Evolutionary conservation across 805 yeast genomes (phyloP).

Genomic region (Soucietia sequanensis): DNA sequence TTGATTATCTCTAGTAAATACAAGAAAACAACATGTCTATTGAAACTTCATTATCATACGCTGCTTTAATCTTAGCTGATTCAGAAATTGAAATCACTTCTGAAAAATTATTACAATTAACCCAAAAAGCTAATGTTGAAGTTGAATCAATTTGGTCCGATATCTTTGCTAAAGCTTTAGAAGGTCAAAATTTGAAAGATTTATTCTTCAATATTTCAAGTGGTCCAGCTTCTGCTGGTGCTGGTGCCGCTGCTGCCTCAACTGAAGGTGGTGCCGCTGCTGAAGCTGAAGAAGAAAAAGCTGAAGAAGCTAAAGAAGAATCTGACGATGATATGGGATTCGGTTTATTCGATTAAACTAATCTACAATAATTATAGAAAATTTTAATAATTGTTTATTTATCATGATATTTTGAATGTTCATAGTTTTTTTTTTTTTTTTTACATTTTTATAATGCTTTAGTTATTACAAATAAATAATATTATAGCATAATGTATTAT

Average conservation of each 20-base stretch:
- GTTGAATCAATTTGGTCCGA: conserved; percentile 48
- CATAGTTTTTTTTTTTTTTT: too few species aligned
- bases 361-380: too few species aligned
- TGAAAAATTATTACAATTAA: conserved; percentile 44
- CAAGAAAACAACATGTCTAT: conserved; percentile 40
- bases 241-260: conserved; percentile 35
- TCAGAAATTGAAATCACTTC: conserved; percentile 45
- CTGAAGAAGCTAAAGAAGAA: conserved; percentile 34
- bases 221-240: conserved; percentile 45
- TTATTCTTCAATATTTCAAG: conserved; percentile 49
- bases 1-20: conserved; percentile 47
- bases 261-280: conserved; percentile 34
- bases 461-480: too few species aligned
- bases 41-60: conserved; percentile 50
- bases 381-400: too few species aligned
- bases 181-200: conserved; percentile 47
- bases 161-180: conserved; percentile 47
- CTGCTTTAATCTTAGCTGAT: conserved; percentile 51
- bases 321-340: conserved; percentile 43
- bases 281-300: conserved; percentile 24
- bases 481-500: too few species aligned
- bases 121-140: conserved; percentile 42
- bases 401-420: too few species aligned
- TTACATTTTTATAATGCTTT: too few species aligned
- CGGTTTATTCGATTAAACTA: conserved; percentile 43